Percentiles rank a stretch among this genome's conserved stretches.
phyloP scores from a whole-genome alignment of 2,329 filamentous ascomycete species.

The Fusarium graminum region DNA sequence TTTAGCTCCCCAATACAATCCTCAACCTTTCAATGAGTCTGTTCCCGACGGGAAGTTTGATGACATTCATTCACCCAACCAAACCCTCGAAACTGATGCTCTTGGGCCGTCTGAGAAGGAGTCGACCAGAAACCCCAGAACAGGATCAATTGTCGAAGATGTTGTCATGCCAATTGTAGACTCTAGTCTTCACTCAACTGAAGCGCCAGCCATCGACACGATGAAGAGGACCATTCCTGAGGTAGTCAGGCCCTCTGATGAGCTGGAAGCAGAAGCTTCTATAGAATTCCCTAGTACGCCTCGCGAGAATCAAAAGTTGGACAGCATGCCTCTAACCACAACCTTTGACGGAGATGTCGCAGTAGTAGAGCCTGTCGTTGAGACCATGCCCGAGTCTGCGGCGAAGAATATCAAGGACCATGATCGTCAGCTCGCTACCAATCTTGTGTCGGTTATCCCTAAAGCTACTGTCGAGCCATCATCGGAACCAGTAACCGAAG shows the following conservation, averaged over 20 bases:
- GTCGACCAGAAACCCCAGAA: not conserved
- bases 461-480: constrained; percentile 17
- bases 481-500: constrained; percentile 9
- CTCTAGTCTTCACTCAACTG: not conserved
- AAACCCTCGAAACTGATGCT: constrained; percentile 1
- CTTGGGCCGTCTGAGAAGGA: constrained; percentile 9
- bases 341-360: constrained; percentile 4
- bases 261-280: constrained; percentile 2
- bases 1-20: constrained; percentile 1
- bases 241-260: constrained; percentile 11
- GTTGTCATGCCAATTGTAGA: not conserved
- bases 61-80: not conserved
- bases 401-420: not conserved
- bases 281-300: not conserved
- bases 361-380: not conserved
- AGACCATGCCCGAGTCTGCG: constrained; percentile 2
- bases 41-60: constrained; percentile 3
- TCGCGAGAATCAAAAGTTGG: not conserved
- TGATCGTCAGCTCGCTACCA: constrained; percentile 3
- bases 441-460: constrained; percentile 2
- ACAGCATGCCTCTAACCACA: constrained; percentile 1
- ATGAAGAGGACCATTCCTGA: constrained; percentile 5
- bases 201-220: not conserved
- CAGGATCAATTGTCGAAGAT: constrained; percentile 13
- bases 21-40: constrained; percentile 14